A percentile compares a stretch with the other conserved stretches of the same genome.
phyloP scores from a whole-genome alignment of 1,284 basidiomycete species.

The Wallemia hederae region DNA sequence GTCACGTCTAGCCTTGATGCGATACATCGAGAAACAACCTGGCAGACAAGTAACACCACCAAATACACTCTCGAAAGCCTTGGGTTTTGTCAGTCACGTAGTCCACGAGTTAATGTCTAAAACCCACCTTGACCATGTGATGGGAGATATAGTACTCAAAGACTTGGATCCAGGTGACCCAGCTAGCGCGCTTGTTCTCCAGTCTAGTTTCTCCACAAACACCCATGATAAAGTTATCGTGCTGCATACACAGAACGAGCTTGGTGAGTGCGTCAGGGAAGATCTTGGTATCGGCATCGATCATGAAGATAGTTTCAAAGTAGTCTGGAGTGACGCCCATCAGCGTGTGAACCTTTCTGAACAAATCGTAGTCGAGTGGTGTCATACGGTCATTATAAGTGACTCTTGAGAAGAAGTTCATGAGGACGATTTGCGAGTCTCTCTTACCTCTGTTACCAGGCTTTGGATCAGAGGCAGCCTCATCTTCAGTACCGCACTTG shows the following conservation, averaged over 20 bases:
- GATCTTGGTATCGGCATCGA: slow-evolving; percentile 90
- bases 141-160: not conserved
- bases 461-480: slow-evolving; percentile 56
- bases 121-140: slow-evolving; percentile 37
- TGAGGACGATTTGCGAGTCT: slow-evolving; percentile 91
- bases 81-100: slow-evolving; percentile 19
- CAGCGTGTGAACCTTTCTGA: slow-evolving; percentile 78
- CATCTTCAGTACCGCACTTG: slow-evolving; percentile 74
- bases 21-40: slow-evolving; percentile 98
- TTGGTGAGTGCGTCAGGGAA: slow-evolving; percentile 57
- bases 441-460: slow-evolving; percentile 96
- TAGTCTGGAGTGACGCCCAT: slow-evolving; percentile 99
- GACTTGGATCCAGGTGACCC: slow-evolving; percentile 96
- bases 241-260: slow-evolving; percentile 89
- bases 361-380: slow-evolving; percentile 89
- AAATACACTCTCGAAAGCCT: slow-evolving; percentile 95
- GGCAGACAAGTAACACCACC: slow-evolving; percentile 97
- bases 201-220: slow-evolving; percentile 96
- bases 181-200: slow-evolving; percentile 86
- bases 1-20: slow-evolving; percentile 68
- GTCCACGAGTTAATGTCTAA: not conserved
- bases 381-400: slow-evolving; percentile 98
- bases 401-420: slow-evolving; percentile 97
- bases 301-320: slow-evolving; percentile 93
- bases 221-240: slow-evolving; percentile 96